phyloP scores from a whole-genome alignment of 2,329 filamentous ascomycete species.

The Neocatenulostroma microsporum region DNA sequence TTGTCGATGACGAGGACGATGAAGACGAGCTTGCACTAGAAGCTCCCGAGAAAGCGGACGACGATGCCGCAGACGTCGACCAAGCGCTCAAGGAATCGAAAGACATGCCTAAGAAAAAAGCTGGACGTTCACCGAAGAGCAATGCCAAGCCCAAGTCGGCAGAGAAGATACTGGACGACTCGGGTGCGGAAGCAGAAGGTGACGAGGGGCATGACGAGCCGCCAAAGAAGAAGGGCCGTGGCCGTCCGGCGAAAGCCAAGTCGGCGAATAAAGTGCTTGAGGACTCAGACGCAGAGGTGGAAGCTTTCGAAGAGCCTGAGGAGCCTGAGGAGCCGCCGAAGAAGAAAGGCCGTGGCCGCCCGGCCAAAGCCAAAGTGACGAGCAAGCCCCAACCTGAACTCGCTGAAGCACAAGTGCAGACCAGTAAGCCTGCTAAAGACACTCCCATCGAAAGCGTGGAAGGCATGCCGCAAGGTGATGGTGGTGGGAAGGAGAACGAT shows the following conservation, averaged over 20 bases:
- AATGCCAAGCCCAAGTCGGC: no score
- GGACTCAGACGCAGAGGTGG: constrained; percentile 8
- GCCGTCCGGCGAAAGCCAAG: constrained; percentile 21
- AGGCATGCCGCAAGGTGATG: not conserved
- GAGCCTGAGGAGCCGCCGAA: constrained; percentile 18
- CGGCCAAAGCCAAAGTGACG: constrained; percentile 7
- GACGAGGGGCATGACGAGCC: constrained; percentile 4
- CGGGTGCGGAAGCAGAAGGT: constrained; percentile 5
- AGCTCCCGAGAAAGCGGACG: constrained; percentile 3
- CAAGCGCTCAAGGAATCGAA: no score
- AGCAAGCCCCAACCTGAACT: not conserved
- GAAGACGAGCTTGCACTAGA: constrained; percentile 19
- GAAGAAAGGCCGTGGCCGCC: constrained; percentile 37
- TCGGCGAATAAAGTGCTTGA: constrained; percentile 5
- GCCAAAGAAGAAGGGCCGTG: constrained; percentile 37
- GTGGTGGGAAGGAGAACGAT: not conserved
- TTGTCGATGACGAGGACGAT: constrained; percentile 18
- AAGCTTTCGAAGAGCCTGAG: not conserved
- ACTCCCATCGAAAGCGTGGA: no score
- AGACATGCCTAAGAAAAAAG: no score
- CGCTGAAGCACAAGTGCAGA: not conserved
- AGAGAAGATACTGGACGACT: no score
- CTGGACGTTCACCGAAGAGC: no score
- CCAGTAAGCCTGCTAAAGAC: no score
- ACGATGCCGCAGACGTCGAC: constrained; percentile 1